Evolutionary conservation across 2,329 filamentous ascomycete genomes (phyloP).

Genomic region (Albophoma yamanashiensis): DNA sequence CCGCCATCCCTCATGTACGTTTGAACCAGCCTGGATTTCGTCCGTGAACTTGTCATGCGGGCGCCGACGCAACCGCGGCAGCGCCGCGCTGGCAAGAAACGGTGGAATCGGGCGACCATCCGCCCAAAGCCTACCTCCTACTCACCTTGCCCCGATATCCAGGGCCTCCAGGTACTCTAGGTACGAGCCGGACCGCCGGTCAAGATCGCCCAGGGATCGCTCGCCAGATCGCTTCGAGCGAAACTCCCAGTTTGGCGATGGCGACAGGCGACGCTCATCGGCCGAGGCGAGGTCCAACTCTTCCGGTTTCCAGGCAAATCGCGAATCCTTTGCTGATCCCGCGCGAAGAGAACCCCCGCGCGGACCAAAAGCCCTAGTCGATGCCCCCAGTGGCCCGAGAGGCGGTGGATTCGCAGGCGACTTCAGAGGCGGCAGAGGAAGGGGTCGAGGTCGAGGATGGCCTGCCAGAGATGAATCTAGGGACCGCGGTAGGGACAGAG

Average conservation of each 20-base stretch:
- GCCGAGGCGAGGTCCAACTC: conserved; percentile 45
- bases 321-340: conserved; percentile 47
- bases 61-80: neutral
- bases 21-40: neutral
- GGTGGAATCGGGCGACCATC: neutral
- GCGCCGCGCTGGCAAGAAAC: neutral
- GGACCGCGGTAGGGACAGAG: conserved; percentile 49
- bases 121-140: neutral
- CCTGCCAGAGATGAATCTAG: conserved; percentile 48
- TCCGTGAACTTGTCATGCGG: neutral
- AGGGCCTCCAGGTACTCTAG: conserved; percentile 47
- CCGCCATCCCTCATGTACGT: conserved; percentile 13
- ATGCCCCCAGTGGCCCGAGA: conserved; percentile 56
- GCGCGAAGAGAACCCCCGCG: conserved; percentile 61
- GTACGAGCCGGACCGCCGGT: conserved; percentile 53
- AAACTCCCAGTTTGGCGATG: conserved; percentile 44
- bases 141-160: conserved; percentile 4
- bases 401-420: conserved; percentile 57
- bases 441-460: conserved; percentile 49
- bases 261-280: conserved; percentile 60
- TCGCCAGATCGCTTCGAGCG: conserved; percentile 57
- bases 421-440: conserved; percentile 40
- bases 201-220: conserved; percentile 56
- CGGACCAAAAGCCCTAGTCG: conserved; percentile 69
- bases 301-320: conserved; percentile 48